Evolutionary conservation across 495 filamentous ascomycete species (phyloP).

Genomic region (Tuber calosporum): DNA sequence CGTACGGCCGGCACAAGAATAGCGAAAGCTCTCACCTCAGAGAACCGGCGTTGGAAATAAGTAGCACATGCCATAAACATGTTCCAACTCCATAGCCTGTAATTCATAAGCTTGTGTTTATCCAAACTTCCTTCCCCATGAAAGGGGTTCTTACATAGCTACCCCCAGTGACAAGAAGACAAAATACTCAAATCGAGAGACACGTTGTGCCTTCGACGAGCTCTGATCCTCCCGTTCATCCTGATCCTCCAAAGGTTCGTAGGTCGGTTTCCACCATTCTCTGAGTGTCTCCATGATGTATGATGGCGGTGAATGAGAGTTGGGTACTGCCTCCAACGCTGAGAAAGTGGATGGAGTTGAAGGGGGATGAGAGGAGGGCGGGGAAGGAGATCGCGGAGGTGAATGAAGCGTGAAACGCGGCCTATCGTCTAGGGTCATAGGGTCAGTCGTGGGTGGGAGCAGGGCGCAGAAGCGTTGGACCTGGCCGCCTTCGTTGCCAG

Average conservation of each 20-base stretch:
- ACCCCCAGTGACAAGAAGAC: conserved; percentile 82
- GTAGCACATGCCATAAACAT: conserved; percentile 95
- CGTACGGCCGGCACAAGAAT: neutral
- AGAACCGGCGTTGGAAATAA: conserved; percentile 83
- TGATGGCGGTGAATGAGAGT: neutral
- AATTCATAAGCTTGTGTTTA: conserved; percentile 20
- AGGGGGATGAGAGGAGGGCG: neutral
- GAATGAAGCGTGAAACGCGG: neutral
- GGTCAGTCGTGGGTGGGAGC: neutral
- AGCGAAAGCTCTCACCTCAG: conserved; percentile 41
- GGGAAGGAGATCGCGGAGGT: neutral
- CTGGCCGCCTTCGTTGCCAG: neutral
- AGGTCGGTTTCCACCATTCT: conserved; percentile 25
- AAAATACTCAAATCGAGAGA: conserved; percentile 72
- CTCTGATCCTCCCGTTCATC: conserved; percentile 20
- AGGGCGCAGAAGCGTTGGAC: neutral
- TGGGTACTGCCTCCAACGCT: neutral
- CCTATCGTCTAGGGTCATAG: neutral
- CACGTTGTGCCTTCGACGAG: conserved; percentile 5
- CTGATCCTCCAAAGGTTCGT: conserved; percentile 20
- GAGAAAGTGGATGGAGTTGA: neutral
- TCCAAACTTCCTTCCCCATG: neutral
- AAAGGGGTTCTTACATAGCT: conserved; percentile 65
- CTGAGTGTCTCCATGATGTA: conserved; percentile 27
- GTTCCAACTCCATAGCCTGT: conserved; percentile 58